phyloP scores from a whole-genome alignment of 2,329 filamentous ascomycete species.

The Colletotrichum costaricense region DNA sequence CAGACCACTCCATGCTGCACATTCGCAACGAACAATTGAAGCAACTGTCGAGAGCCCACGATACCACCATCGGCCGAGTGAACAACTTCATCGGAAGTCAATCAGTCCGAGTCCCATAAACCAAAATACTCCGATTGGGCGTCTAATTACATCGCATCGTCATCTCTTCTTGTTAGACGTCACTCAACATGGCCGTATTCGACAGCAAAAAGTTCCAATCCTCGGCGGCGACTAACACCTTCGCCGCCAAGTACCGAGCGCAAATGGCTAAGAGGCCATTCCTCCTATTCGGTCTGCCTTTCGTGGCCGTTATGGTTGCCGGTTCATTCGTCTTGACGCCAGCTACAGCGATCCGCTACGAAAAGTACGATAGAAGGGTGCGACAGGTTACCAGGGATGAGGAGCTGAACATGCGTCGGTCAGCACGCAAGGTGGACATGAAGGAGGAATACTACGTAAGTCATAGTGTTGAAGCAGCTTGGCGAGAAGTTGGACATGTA shows the following conservation, averaged over 20 bases:
- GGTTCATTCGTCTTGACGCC: constrained; percentile 96
- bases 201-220: constrained; percentile 77
- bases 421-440: constrained; percentile 78
- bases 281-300: constrained; percentile 91
- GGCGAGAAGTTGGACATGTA: not conserved
- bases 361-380: constrained; percentile 91
- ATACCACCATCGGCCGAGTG: not conserved
- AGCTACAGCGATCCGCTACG: constrained; percentile 92
- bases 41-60: not conserved
- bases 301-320: constrained; percentile 88
- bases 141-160: not conserved
- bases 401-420: constrained; percentile 82
- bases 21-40: not conserved
- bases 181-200: constrained; percentile 69
- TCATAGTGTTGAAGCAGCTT: constrained; percentile 38
- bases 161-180: constrained; percentile 13
- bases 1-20: constrained; percentile 17
- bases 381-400: constrained; percentile 87
- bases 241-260: constrained; percentile 82
- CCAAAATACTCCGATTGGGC: not conserved
- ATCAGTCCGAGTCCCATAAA: not conserved
- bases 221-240: constrained; percentile 71
- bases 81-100: not conserved
- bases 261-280: constrained; percentile 85
- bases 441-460: constrained; percentile 89